A percentile compares a stretch with the other conserved stretches of the same genome.
Evolutionary conservation across 345 rosid species (phyloP).

Genomic region (Odontarrhena argentea): DNA sequence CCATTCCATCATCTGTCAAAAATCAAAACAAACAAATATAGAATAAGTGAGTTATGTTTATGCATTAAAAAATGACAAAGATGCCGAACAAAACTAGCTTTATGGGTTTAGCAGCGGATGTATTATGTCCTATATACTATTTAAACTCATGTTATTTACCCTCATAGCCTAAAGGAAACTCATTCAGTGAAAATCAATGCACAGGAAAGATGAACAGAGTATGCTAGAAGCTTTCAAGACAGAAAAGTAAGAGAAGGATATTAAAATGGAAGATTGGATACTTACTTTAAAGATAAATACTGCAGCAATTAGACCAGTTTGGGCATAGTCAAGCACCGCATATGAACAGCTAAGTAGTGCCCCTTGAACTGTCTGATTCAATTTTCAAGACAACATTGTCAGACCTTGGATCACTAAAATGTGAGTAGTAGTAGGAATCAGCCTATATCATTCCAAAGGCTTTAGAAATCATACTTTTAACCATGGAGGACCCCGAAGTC

Average conservation of each 20-base stretch:
- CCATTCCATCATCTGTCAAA: slow-evolving; percentile 97
- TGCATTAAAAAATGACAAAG: background rate
- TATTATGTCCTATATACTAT: background rate
- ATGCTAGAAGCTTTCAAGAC: slow-evolving; percentile 4
- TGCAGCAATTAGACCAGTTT: slow-evolving; percentile 94
- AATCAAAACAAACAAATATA: slow-evolving; percentile 14
- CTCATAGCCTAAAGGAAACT: background rate
- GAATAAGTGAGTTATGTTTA: background rate
- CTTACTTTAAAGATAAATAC: slow-evolving; percentile 95
- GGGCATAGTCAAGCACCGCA: slow-evolving; percentile 90
- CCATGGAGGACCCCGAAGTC: slow-evolving; percentile 97
- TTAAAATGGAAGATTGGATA: slow-evolving; percentile 17
- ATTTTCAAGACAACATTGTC: slow-evolving; percentile 26
- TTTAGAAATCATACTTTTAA: slow-evolving; percentile 59
- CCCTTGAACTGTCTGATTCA: slow-evolving; percentile 77
- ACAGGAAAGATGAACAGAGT: background rate
- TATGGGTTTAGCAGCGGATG: background rate
- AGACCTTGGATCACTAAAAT: slow-evolving; percentile 19
- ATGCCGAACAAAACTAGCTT: background rate
- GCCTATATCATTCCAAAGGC: background rate
- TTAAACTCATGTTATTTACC: too few relatives aligned
- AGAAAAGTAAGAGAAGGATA: slow-evolving; percentile 2
- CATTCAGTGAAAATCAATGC: background rate
- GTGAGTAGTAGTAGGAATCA: slow-evolving; percentile 19
- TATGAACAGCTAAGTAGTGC: slow-evolving; percentile 79